Evolutionary conservation across 2,329 filamentous ascomycete species (phyloP), one percentile per base, ranked within the genome.

Genomic region (Exutisphaerella laricina): DNA sequence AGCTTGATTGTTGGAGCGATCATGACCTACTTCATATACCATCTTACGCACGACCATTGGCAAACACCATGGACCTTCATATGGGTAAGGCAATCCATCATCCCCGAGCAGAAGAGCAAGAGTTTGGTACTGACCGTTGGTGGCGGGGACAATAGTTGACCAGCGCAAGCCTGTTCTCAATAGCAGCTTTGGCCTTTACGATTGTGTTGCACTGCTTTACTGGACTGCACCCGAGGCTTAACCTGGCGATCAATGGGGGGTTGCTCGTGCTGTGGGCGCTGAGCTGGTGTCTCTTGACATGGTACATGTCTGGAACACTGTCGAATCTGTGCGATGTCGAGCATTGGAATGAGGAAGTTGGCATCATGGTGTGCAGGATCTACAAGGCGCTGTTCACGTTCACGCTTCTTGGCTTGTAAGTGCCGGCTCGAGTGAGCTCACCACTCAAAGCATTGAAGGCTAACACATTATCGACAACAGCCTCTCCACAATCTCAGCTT

Each of bases 331-430:
- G 54, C 39, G 69, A 65, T 32, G 54, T 61, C 3, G 55, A 61
- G 14, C 70, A 70, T 57, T 80, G 77, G 77, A 68, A 69, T n/a
- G 71, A 70, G 23, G 66, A 70, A 1, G 67, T 69, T 2, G 78
- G 77, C 3, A 70, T 79, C 41, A 69, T 70, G 59, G 68, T 80
- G 34, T 80, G 77, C 56, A 62, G 72, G 40, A 64, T 70, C 43
- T 81, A 79, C 68, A 80, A 80, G 60, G 70, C 73, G 8, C 62
- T 80, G n/a, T 80, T 78, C 60, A 64, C 70, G 22, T 80, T 80
- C 57, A 67, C 70, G 4, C 54, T 76, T 20, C 48, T 74, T 21
- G 75, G 72, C 14, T 48, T 69, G 58, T 69, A 50, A 42, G 63
- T 34, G 26, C n/a, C 16, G 10, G 17, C 4, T 9, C 9, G 33